Percentiles rank a stretch among this genome's conserved stretches.
These are phyloP conservation scores for Ceratobasidium sp. DNA, from an alignment of 1,284 basidiomycete genomes.

Conservation along the genomic window DNA sequence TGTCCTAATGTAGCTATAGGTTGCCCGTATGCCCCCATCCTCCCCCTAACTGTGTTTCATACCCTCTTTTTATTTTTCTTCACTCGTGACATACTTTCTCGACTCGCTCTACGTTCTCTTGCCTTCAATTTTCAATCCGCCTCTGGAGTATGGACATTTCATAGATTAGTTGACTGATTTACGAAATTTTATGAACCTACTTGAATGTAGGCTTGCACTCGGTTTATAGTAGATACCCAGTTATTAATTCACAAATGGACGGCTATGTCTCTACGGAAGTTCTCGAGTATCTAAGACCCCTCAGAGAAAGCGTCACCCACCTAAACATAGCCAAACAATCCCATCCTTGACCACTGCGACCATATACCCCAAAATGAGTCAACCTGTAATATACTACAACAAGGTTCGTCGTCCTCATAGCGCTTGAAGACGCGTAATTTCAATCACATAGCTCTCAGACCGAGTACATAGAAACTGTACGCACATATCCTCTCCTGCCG, in stretches of 20 bases:
- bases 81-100: neutral
- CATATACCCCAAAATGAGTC: neutral
- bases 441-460: conserved; percentile 48
- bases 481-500: conserved; percentile 42
- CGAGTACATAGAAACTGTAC: conserved; percentile 82
- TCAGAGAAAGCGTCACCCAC: too few relatives aligned
- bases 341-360: neutral
- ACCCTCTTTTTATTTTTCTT: neutral
- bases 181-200: conserved; percentile 27
- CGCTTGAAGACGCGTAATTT: neutral
- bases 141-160: conserved; percentile 32
- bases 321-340: neutral
- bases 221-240: neutral
- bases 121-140: conserved; percentile 9
- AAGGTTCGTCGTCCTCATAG: neutral
- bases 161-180: neutral
- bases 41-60: conserved; percentile 10
- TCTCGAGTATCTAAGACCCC: neutral
- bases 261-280: neutral
- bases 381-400: conserved; percentile 22
- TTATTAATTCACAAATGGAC: conserved; percentile 23
- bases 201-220: neutral
- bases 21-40: neutral
- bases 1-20: conserved; percentile 27
- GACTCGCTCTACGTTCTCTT: neutral